Percentiles rank a stretch among this genome's conserved stretches.
These are phyloP conservation scores for Blastobotrys illinoisensis DNA, from an alignment of 1,139 yeast genomes.

Conservation along the genomic window DNA sequence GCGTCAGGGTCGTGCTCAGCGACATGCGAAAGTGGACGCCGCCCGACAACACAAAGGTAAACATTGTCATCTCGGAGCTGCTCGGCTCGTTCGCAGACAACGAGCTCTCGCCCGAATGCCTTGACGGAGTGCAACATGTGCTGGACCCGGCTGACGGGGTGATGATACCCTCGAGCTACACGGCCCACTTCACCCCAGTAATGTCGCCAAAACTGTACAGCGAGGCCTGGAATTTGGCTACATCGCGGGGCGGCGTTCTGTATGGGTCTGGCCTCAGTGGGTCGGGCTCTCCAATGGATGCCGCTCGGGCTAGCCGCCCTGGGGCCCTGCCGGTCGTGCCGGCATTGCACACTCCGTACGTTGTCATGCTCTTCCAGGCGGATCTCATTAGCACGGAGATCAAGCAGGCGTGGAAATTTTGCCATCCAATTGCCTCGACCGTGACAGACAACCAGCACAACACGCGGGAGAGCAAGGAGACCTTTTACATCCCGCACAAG, in stretches of 20 bases:
- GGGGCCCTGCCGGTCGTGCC: background rate
- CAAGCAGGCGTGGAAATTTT: conserved; percentile 29
- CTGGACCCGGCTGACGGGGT: conserved; percentile 34
- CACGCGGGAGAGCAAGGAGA: conserved; percentile 31
- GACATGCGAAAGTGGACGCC: conserved; percentile 54
- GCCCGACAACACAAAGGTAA: conserved; percentile 28
- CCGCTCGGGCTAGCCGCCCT: conserved; percentile 1
- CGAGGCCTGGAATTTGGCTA: background rate
- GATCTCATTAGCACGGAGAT: conserved; percentile 31
- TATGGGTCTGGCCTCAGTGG: background rate
- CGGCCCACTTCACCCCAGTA: conserved; percentile 61
- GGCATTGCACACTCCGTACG: conserved; percentile 48
- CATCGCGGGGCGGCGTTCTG: background rate
- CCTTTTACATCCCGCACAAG: conserved; percentile 40
- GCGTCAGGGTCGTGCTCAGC: conserved; percentile 45
- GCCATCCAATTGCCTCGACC: conserved; percentile 22
- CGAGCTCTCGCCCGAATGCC: conserved; percentile 80
- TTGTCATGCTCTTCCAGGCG: conserved; percentile 52
- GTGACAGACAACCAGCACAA: conserved; percentile 25
- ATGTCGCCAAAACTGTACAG: conserved; percentile 48
- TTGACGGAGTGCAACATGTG: conserved; percentile 33
- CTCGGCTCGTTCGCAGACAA: conserved; percentile 91
- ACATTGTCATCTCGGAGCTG: conserved; percentile 71
- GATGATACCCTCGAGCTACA: conserved; percentile 61
- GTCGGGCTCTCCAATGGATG: conserved; percentile 26